These are phyloP conservation scores for Phytophthora capsici DNA, from an alignment of 352 stramenopile genomes.

Conservation along the genomic window DNA sequence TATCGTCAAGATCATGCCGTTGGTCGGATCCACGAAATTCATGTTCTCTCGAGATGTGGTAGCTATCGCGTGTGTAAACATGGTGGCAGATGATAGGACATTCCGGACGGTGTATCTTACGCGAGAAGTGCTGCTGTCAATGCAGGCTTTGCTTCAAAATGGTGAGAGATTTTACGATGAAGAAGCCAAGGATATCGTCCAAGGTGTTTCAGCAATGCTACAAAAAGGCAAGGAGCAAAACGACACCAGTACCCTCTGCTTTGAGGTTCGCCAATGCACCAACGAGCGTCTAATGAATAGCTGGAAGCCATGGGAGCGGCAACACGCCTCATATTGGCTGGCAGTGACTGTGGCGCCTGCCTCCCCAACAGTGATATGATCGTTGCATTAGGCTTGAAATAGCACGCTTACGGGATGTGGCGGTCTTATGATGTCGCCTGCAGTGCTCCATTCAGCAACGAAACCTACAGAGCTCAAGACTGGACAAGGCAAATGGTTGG, in stretches of 20 bases:
- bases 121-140: slow-evolving; percentile 24
- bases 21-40: slow-evolving; percentile 24
- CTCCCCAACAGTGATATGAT: slow-evolving; percentile 17
- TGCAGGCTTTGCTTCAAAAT: slow-evolving; percentile 32
- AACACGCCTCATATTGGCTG: slow-evolving; percentile 57
- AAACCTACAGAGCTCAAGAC: slow-evolving; percentile 1
- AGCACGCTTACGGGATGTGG: slow-evolving; percentile 9
- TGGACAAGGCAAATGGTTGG: slow-evolving; percentile 21
- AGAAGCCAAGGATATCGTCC: slow-evolving; percentile 15
- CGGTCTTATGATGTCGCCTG: slow-evolving; percentile 23
- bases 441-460: slow-evolving; percentile 20
- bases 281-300: slow-evolving; percentile 67
- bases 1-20: slow-evolving; percentile 44
- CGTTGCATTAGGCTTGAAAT: slow-evolving; percentile 25
- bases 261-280: slow-evolving; percentile 45
- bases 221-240: slow-evolving; percentile 1
- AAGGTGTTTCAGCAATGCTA: slow-evolving; percentile 16
- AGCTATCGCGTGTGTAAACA: slow-evolving; percentile 45
- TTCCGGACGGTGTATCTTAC: slow-evolving; percentile 55
- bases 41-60: slow-evolving; percentile 37
- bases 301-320: slow-evolving; percentile 63
- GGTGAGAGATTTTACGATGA: not conserved
- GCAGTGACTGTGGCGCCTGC: slow-evolving; percentile 15
- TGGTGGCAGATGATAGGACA: slow-evolving; percentile 16
- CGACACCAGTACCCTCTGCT: slow-evolving; percentile 22